Base-by-base conservation (phyloP, 2,329 filamentous ascomycete genomes). In the Escovopsis weberi region DNA sequence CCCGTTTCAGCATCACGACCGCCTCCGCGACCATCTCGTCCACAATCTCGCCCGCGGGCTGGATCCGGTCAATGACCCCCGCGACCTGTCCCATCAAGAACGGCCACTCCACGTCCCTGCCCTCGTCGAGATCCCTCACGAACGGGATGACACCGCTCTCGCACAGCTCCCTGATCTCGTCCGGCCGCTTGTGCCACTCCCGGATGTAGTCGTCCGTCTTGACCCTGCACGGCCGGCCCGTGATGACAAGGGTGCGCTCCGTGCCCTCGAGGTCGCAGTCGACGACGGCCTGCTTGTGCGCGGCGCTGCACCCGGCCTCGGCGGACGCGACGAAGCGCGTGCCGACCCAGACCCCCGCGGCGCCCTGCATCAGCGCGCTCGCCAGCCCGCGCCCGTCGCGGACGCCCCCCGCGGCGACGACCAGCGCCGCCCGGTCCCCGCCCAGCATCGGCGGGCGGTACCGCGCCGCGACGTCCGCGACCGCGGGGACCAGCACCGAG, bases 21-120 rank as follows among this genome's bases (percentile, higher is more conserved):
- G 85, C 85, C 59, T 88, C 80, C 18, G 65, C 63, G 9, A 94
- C 84, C 86, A 96, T 95, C 51, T 93, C 86, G 47, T 79, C 74
- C n/a, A 96, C 79, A 65, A 96, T 94, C 49, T 80, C 73, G 38
- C 68, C 74, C 0, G 89, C 89, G 0, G 88, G 86, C 67, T 91
- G 78, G 46, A 95, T 75, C 50, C 80, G 77, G 32, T 66, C 61
- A 44, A 95, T 84, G 1, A 80, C 72, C 2, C 83, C 88, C 1
- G 86, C 84, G 8, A 95, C 88, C 65, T 94, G 86, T 1, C 89
- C 89, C 89, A 95, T 95, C 55, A 95, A 59, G 61, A 89, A 87
- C 11, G 89, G 89, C 43, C 83, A 68, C 55, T 95, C 89, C 11
- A 94, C 67, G 35, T 94, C 86, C 43, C 79, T 80, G 1, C 82